phyloP scores from a whole-genome alignment of 2,329 filamentous ascomycete species.

The Diplocarpon rosae region DNA sequence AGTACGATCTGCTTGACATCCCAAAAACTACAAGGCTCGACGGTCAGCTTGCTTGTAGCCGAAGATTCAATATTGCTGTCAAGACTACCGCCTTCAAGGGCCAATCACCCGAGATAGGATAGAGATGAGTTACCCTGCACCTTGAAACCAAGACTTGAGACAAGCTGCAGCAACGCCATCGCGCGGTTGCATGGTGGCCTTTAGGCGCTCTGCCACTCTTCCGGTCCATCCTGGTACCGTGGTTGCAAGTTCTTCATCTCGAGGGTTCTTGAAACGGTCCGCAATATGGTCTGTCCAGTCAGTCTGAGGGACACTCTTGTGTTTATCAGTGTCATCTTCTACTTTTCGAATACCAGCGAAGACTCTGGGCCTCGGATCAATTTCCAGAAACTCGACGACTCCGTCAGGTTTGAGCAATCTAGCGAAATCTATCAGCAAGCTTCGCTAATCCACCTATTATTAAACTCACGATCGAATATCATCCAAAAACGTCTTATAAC shows the following conservation, averaged over 20 bases:
- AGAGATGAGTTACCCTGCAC: conserved; percentile 19
- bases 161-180: conserved; percentile 23
- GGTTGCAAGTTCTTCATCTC: conserved; percentile 19
- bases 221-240: conserved; percentile 20
- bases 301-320: conserved; percentile 15
- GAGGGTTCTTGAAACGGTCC: conserved; percentile 19
- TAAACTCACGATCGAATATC: conserved; percentile 20
- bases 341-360: not conserved
- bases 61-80: not conserved
- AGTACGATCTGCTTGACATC: conserved; percentile 23
- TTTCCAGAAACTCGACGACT: conserved; percentile 25
- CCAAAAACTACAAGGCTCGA: conserved; percentile 17
- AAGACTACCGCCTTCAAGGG: too few relatives aligned
- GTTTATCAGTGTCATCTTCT: conserved; percentile 3
- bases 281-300: conserved; percentile 22
- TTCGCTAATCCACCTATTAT: not conserved
- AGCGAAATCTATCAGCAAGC: not conserved
- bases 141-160: conserved; percentile 24
- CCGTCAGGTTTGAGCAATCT: conserved; percentile 24
- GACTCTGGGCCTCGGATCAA: conserved; percentile 23
- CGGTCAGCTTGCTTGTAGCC: not conserved
- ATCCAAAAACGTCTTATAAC: conserved; percentile 23
- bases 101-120: too few relatives aligned
- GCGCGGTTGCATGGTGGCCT: conserved; percentile 18
- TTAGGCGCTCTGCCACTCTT: conserved; percentile 19